phyloP scores from a whole-genome alignment of 352 stramenopile genomes.

The Phytophthora chlamydospora region DNA sequence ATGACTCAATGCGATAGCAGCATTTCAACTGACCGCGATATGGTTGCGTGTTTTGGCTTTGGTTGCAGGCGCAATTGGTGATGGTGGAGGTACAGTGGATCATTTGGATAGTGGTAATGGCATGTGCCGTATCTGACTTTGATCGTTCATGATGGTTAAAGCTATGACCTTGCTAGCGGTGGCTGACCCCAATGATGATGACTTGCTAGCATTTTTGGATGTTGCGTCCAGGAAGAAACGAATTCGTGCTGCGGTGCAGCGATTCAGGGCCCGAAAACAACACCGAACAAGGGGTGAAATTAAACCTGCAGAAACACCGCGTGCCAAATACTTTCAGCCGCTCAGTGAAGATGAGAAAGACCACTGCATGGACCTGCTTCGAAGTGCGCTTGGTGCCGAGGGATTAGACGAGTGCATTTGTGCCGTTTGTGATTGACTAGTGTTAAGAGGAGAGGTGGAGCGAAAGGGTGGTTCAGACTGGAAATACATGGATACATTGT shows the following conservation, averaged over 20 bases:
- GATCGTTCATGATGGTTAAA: too few relatives aligned
- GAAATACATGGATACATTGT: background rate
- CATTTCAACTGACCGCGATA: too few relatives aligned
- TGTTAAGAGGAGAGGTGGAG: background rate
- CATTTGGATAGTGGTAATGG: too few relatives aligned
- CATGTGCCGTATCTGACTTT: too few relatives aligned
- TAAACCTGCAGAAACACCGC: too few relatives aligned
- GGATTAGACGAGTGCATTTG: background rate
- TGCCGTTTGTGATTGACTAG: background rate
- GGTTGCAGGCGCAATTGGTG: too few relatives aligned
- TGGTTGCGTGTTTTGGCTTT: too few relatives aligned
- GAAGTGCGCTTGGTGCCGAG: background rate
- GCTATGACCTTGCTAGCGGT: too few relatives aligned
- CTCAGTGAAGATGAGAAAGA: background rate
- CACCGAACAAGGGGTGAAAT: background rate
- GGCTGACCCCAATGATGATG: background rate
- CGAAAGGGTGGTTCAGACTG: conserved; percentile 2
- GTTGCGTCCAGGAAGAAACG: background rate
- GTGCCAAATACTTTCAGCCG: background rate
- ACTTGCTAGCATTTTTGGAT: background rate
- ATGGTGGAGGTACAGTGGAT: too few relatives aligned
- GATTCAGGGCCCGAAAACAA: background rate
- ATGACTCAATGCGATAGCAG: too few relatives aligned
- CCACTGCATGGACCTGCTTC: background rate
- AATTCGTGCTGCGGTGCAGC: background rate